phyloP scores from a whole-genome alignment of 805 yeast genomes.

The Isabelozyma gotoi region DNA sequence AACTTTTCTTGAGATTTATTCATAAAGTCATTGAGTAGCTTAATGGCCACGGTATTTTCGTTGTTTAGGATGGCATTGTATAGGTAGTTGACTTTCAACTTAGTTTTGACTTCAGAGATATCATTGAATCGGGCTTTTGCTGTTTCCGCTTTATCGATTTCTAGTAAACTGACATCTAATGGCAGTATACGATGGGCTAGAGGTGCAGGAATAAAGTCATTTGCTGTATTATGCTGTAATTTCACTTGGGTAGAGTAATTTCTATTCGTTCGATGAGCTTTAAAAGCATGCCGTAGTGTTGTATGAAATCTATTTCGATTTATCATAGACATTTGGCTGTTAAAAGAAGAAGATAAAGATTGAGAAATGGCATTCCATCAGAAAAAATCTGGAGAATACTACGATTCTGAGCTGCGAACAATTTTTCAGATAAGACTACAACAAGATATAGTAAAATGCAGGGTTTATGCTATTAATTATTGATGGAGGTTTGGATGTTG shows the following conservation, averaged over 20 bases:
- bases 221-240: too few relatives aligned
- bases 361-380: too few relatives aligned
- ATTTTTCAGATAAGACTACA: too few relatives aligned
- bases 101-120: neutral
- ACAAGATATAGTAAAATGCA: too few relatives aligned
- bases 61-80: neutral
- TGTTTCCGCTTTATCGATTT: neutral
- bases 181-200: neutral
- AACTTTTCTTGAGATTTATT: neutral
- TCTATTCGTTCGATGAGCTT: too few relatives aligned
- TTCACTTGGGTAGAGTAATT: too few relatives aligned
- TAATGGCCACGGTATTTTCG: neutral
- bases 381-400: too few relatives aligned
- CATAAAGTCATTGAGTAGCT: neutral
- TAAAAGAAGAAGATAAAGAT: neutral
- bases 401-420: neutral
- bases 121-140: neutral
- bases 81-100: neutral
- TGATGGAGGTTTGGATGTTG: constrained; percentile 59
- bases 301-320: neutral
- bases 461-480: too few relatives aligned
- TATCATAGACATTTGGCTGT: neutral
- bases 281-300: neutral
- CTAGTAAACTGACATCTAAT: neutral
- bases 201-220: neutral